Evolutionary conservation across 2,329 filamentous ascomycete genomes (phyloP).

Genomic region (Apiospora rasikravindrae): DNA sequence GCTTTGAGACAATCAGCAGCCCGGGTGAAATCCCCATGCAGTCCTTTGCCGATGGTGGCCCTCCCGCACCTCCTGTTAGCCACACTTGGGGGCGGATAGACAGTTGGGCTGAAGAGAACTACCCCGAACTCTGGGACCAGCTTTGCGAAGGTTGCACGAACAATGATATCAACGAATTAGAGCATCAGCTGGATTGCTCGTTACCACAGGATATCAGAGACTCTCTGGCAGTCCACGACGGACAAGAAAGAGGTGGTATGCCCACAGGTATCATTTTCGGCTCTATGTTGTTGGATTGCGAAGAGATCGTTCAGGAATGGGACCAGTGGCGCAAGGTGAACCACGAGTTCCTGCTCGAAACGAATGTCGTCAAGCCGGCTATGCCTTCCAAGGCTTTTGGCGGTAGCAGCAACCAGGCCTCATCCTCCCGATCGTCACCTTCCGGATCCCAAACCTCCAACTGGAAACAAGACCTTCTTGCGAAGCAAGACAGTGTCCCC

Average conservation of each 20-base stretch:
- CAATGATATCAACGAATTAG: conserved; percentile 96
- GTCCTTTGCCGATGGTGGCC: conserved; percentile 88
- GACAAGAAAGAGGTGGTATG: conserved; percentile 91
- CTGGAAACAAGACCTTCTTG: conserved; percentile 85
- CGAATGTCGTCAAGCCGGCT: conserved; percentile 61
- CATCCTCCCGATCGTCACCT: conserved; percentile 66
- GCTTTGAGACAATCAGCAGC: conserved; percentile 72
- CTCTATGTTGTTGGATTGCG: conserved; percentile 94
- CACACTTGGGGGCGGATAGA: conserved; percentile 97
- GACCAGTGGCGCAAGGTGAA: conserved; percentile 95
- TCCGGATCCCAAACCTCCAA: conserved; percentile 59
- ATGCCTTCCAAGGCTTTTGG: conserved; percentile 75
- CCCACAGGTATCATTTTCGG: conserved; percentile 94
- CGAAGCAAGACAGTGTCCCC: conserved; percentile 87
- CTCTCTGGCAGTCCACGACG: conserved; percentile 88
- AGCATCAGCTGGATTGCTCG: conserved; percentile 93
- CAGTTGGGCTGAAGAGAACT: conserved; percentile 91
- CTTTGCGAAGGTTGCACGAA: conserved; percentile 88
- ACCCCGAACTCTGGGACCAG: conserved; percentile 92
- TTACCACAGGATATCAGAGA: conserved; percentile 93
- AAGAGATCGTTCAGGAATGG: conserved; percentile 98
- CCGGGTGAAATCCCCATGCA: conserved; percentile 93
- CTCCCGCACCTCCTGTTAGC: conserved; percentile 82
- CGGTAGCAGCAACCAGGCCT: conserved; percentile 61
- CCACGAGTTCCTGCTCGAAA: conserved; percentile 79